phyloP scores from a whole-genome alignment of 805 yeast species.

The Blastobotrys parvus region DNA sequence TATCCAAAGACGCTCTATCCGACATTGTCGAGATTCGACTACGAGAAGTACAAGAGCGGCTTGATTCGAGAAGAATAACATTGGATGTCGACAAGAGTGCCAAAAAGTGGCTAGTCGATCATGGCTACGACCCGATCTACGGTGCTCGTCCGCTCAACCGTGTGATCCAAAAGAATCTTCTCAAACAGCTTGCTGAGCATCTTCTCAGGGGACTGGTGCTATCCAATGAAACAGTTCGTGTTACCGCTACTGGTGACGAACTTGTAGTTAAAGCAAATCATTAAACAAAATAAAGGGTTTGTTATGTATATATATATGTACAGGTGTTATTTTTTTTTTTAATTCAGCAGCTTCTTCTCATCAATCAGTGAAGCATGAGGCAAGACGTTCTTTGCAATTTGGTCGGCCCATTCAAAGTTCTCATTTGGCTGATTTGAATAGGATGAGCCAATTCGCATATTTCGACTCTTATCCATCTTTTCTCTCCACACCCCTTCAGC shows the following conservation, averaged over 20 bases:
- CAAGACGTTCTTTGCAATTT: conserved; percentile 19
- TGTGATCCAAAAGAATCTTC: conserved; percentile 68
- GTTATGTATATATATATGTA: too few species aligned
- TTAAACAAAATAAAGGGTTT: conserved; percentile 9
- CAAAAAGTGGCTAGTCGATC: conserved; percentile 67
- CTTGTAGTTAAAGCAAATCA: conserved; percentile 42
- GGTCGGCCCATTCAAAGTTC: conserved; percentile 22
- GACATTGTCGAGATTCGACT: conserved; percentile 81
- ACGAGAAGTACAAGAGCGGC: conserved; percentile 68
- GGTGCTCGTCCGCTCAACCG: conserved; percentile 97
- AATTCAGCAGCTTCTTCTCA: too few species aligned
- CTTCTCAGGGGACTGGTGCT: conserved; percentile 73
- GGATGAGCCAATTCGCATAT: conserved; percentile 17
- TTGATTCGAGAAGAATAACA: conserved; percentile 67
- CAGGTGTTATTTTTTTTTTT: too few species aligned
- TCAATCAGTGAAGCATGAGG: conserved; percentile 30
- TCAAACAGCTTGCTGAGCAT: conserved; percentile 80
- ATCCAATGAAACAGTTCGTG: conserved; percentile 45
- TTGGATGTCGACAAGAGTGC: conserved; percentile 52
- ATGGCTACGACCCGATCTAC: conserved; percentile 85
- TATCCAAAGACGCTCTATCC: conserved; percentile 66
- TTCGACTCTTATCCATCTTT: conserved; percentile 21
- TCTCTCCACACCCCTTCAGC: conserved; percentile 42
- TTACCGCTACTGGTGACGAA: conserved; percentile 38
- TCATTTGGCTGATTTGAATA: conserved; percentile 11